Evolutionary conservation across 495 filamentous ascomycete genomes (phyloP).

Genomic region (Penicillium pulvis): DNA sequence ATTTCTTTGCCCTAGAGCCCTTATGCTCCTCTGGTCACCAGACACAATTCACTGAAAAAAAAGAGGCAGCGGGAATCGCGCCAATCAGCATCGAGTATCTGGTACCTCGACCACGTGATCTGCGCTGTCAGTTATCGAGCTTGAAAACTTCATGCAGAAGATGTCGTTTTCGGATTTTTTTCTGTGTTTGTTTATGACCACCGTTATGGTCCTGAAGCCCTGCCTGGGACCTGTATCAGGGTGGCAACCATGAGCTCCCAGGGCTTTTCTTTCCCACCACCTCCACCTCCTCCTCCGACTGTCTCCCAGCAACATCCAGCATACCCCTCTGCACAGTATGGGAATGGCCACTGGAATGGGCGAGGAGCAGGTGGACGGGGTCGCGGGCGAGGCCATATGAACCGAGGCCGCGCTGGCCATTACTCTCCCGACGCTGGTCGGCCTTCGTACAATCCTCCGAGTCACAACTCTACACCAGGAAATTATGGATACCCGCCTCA

Average conservation of each 20-base stretch:
- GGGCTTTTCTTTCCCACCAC: constrained; percentile 55
- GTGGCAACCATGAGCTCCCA: constrained; percentile 45
- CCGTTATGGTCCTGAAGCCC: constrained; percentile 20
- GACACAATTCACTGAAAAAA: constrained; percentile 1
- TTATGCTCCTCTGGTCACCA: not conserved
- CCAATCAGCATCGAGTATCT: constrained; percentile 1
- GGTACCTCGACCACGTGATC: constrained; percentile 14
- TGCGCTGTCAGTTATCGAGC: constrained; percentile 19
- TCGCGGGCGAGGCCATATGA: constrained; percentile 47
- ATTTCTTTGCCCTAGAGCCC: not conserved
- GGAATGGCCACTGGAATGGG: constrained; percentile 37
- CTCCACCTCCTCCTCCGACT: constrained; percentile 48
- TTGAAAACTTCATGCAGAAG: constrained; percentile 14
- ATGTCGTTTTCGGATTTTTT: constrained; percentile 1
- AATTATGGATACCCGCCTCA: constrained; percentile 40
- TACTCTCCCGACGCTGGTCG: constrained; percentile 37
- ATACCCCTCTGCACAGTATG: constrained; percentile 28
- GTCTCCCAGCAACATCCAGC: constrained; percentile 23
- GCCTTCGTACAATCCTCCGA: constrained; percentile 23
- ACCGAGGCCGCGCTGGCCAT: constrained; percentile 55
- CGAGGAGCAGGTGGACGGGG: constrained; percentile 37
- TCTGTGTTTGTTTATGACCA: not conserved
- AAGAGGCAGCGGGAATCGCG: constrained; percentile 12
- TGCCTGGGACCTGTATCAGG: constrained; percentile 26
- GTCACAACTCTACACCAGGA: constrained; percentile 33